These are phyloP conservation scores for Cercospora nicotianae DNA, from an alignment of 2,329 filamentous ascomycete genomes.

Conservation along the genomic window DNA sequence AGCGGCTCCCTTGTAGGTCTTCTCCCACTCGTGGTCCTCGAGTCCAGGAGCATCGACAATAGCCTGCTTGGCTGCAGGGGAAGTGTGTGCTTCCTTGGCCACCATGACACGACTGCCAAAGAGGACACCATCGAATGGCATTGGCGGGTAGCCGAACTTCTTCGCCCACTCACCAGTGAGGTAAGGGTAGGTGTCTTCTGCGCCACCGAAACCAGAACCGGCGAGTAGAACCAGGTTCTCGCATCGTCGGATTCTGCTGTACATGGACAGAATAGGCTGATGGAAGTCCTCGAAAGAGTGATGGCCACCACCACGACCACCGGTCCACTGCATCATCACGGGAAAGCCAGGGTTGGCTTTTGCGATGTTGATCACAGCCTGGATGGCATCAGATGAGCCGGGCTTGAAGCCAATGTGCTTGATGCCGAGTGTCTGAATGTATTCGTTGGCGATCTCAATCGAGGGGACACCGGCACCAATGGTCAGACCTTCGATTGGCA, in stretches of 20 bases:
- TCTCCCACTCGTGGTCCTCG: constrained; percentile 82
- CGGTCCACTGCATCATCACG: constrained; percentile 92
- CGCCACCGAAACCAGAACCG: constrained; percentile 86
- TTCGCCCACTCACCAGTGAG: constrained; percentile 86
- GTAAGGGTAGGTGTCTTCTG: constrained; percentile 90
- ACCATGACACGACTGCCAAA: constrained; percentile 96
- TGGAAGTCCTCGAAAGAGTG: constrained; percentile 97
- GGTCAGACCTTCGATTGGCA: constrained; percentile 87
- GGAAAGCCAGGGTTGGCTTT: constrained; percentile 93
- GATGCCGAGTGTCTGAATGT: constrained; percentile 86
- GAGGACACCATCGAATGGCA: constrained; percentile 91
- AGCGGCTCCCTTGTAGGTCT: constrained; percentile 86
- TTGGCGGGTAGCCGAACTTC: constrained; percentile 81
- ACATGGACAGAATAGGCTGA: constrained; percentile 87
- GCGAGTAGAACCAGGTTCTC: constrained; percentile 87
- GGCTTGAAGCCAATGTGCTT: constrained; percentile 96
- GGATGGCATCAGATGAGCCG: constrained; percentile 82
- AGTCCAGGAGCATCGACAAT: constrained; percentile 84
- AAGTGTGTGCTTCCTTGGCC: constrained; percentile 87
- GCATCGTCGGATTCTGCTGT: constrained; percentile 79
- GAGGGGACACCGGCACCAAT: constrained; percentile 93
- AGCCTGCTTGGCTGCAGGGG: constrained; percentile 81
- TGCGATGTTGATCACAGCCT: constrained; percentile 87
- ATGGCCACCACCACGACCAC: constrained; percentile 88
- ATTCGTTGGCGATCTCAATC: constrained; percentile 88